phyloP scores from a whole-genome alignment of 495 filamentous ascomycete genomes.

The Clavariopsis aquatica region DNA sequence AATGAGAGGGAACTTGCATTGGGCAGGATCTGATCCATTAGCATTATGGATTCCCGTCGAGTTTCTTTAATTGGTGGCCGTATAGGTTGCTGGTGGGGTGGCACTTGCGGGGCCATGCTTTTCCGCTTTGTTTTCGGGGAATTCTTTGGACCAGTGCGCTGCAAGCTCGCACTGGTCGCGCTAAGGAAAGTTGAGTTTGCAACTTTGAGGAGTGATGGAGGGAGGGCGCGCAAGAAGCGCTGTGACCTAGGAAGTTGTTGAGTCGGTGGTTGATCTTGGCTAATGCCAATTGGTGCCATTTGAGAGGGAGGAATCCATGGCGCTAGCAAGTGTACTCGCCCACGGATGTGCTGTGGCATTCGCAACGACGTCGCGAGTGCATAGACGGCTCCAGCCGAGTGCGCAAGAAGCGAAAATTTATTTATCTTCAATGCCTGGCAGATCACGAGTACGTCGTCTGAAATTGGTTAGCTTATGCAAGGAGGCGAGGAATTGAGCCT shows the following conservation, averaged over 20 bases:
- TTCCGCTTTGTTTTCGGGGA: slow-evolving; percentile 46
- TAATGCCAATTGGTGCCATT: slow-evolving; percentile 75
- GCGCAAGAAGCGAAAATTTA: slow-evolving; percentile 96
- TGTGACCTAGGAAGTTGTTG: slow-evolving; percentile 90
- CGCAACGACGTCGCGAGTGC: slow-evolving; percentile 93
- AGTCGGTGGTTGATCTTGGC: slow-evolving; percentile 70
- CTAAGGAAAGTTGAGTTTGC: slow-evolving; percentile 95
- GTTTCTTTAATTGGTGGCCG: slow-evolving; percentile 29
- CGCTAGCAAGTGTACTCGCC: slow-evolving; percentile 90
- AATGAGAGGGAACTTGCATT: slow-evolving; percentile 34
- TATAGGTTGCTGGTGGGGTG: slow-evolving; percentile 43
- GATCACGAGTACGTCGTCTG: slow-evolving; percentile 93
- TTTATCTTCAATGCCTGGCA: slow-evolving; percentile 90
- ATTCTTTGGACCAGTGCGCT: slow-evolving; percentile 75
- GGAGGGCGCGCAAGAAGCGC: slow-evolving; percentile 84
- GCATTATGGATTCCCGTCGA: slow-evolving; percentile 45
- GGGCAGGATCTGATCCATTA: slow-evolving; percentile 48
- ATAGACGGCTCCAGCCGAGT: slow-evolving; percentile 96
- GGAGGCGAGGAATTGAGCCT: not conserved
- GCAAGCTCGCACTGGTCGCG: slow-evolving; percentile 86
- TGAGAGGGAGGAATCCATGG: slow-evolving; percentile 99
- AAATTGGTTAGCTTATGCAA: not conserved
- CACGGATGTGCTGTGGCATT: slow-evolving; percentile 93
- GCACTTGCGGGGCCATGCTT: slow-evolving; percentile 13
- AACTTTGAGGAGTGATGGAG: slow-evolving; percentile 86